These are phyloP conservation scores for Stachybotrys elegans DNA, from an alignment of 2,329 filamentous ascomycete species.

Conservation along the genomic window DNA sequence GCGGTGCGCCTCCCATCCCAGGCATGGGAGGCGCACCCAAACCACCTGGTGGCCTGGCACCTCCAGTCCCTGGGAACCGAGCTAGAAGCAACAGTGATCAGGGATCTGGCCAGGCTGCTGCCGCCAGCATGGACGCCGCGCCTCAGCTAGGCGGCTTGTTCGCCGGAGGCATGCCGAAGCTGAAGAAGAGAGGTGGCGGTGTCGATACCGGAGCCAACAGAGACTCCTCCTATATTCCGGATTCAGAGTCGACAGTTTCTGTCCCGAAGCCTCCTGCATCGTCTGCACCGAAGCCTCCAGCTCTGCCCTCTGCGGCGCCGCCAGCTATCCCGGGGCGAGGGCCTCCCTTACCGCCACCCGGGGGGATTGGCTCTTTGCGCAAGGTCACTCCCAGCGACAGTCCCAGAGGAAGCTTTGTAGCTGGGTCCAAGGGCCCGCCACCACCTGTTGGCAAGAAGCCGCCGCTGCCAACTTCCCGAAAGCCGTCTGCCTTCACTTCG, in stretches of 20 bases:
- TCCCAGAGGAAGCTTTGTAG: constrained; percentile 18
- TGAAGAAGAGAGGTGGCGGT: constrained; percentile 80
- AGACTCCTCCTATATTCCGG: constrained; percentile 72
- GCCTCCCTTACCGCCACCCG: constrained; percentile 34
- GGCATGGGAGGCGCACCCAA: constrained; percentile 41
- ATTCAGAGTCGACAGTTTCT: constrained; percentile 43
- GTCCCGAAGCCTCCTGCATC: constrained; percentile 9
- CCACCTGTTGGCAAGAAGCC: constrained; percentile 73
- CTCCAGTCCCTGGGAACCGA: constrained; percentile 65
- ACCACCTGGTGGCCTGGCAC: constrained; percentile 62
- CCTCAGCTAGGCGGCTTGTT: constrained; percentile 87
- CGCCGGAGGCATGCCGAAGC: constrained; percentile 89
- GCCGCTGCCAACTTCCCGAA: constrained; percentile 55
- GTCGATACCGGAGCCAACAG: constrained; percentile 59
- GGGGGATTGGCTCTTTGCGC: constrained; percentile 44
- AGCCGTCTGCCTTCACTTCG: constrained; percentile 42
- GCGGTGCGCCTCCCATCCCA: constrained; percentile 78
- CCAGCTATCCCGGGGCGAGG: constrained; percentile 52
- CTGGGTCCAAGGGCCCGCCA: constrained; percentile 56
- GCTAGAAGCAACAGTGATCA: constrained; percentile 81
- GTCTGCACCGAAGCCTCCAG: constrained; percentile 45
- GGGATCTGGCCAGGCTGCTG: constrained; percentile 39
- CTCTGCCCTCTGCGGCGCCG: constrained; percentile 50
- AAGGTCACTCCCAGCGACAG: constrained; percentile 42
- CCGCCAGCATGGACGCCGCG: constrained; percentile 49